These are phyloP conservation scores for Wickerhamomyces rabaulensis DNA, from an alignment of 805 yeast genomes.

Conservation along the genomic window DNA sequence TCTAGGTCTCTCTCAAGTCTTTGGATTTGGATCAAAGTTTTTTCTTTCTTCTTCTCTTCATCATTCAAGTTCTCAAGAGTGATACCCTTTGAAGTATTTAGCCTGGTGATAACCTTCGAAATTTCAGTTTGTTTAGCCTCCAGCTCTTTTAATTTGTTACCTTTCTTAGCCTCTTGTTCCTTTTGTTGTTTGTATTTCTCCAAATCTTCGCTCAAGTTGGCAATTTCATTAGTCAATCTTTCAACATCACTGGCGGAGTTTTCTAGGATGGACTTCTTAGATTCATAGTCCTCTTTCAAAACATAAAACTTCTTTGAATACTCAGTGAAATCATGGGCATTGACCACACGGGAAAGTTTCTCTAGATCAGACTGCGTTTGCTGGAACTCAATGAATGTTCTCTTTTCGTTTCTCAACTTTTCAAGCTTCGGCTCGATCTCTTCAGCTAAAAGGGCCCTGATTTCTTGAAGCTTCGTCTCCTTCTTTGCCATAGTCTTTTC, in stretches of 20 bases:
- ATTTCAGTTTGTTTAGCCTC: conserved; percentile 53
- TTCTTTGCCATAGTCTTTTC: conserved; percentile 88
- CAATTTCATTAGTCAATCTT: conserved; percentile 49
- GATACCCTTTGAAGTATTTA: conserved; percentile 58
- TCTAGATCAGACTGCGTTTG: conserved; percentile 79
- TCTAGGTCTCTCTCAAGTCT: conserved; percentile 30
- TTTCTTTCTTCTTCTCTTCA: conserved; percentile 34
- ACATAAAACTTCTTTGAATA: conserved; percentile 37
- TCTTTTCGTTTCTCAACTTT: conserved; percentile 73
- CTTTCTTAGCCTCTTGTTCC: conserved; percentile 54
- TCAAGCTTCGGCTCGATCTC: conserved; percentile 93
- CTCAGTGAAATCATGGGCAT: conserved; percentile 64
- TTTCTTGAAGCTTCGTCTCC: conserved; percentile 77
- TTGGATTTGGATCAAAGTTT: conserved; percentile 29
- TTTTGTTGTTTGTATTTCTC: conserved; percentile 45
- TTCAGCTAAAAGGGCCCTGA: conserved; percentile 64
- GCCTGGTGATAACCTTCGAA: conserved; percentile 61
- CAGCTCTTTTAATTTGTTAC: conserved; percentile 52
- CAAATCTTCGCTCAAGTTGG: conserved; percentile 55
- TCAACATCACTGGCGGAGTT: conserved; percentile 40
- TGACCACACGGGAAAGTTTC: conserved; percentile 63
- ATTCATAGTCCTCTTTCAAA: conserved; percentile 37
- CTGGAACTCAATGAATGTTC: conserved; percentile 80
- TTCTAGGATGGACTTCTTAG: conserved; percentile 35
- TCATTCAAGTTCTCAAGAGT: conserved; percentile 53